A percentile compares a stretch with the other conserved stretches of the same genome.
Evolutionary conservation across 202 grass and related monocot species (phyloP).

Genomic region (Panicum hallii): DNA sequence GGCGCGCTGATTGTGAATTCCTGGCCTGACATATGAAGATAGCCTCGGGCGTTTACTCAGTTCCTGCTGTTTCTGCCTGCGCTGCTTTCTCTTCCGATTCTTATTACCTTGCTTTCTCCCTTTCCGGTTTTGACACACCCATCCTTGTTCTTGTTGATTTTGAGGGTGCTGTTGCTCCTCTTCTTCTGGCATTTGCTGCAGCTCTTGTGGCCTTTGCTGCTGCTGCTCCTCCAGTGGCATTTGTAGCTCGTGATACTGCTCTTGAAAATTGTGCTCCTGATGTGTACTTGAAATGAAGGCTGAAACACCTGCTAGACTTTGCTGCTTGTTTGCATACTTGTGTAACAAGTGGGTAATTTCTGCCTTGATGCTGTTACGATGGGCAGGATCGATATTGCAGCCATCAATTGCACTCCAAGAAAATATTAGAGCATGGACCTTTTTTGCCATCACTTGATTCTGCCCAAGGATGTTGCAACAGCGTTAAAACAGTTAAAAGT

Average conservation of each 20-base stretch:
- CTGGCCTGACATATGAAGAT: constrained; percentile 26
- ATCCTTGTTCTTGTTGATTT: background rate
- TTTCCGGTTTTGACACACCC: background rate
- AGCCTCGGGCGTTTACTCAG: constrained; percentile 7
- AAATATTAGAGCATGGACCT: constrained; percentile 54
- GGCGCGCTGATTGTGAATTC: background rate
- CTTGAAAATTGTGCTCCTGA: constrained; percentile 34
- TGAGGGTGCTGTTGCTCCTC: background rate
- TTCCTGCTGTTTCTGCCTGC: constrained; percentile 6
- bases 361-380: constrained; percentile 46
- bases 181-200: constrained; percentile 5
- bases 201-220: background rate
- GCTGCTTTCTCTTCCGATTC: constrained; percentile 15
- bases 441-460: constrained; percentile 49
- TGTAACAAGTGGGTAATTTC: constrained; percentile 54
- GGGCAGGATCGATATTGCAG: constrained; percentile 39
- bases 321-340: constrained; percentile 49
- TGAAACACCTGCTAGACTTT: constrained; percentile 18
- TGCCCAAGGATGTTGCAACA: constrained; percentile 13
- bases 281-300: constrained; percentile 1
- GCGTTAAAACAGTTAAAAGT: constrained; percentile 9
- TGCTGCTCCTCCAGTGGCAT: background rate
- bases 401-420: constrained; percentile 47
- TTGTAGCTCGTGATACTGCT: constrained; percentile 2
- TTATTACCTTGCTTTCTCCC: background rate